Conservation (phyloP, 768 basidiomycete species). For the Leccinellum luteum region DNA sequence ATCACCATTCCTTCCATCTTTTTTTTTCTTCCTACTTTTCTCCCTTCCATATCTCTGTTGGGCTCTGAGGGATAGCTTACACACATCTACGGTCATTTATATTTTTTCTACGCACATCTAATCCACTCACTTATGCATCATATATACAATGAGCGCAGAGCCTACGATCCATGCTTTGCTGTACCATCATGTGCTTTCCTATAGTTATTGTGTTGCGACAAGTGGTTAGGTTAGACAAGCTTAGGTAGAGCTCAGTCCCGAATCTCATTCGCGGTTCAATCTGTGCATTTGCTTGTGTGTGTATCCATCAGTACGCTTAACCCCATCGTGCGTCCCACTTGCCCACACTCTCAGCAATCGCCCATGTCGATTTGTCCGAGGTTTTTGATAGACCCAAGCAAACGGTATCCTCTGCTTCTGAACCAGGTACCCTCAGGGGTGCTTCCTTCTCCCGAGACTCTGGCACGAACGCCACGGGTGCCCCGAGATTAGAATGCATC, state of each 20-base stretch:
- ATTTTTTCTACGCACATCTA: conserved; percentile 26
- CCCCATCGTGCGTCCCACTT: conserved; percentile 43
- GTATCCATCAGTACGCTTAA: conserved; percentile 20
- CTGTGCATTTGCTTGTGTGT: background rate
- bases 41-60: conserved; percentile 8
- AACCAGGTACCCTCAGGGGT: conserved; percentile 42
- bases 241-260: conserved; percentile 3
- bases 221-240: conserved; percentile 32
- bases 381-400: conserved; percentile 38
- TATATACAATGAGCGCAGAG: conserved; percentile 31
- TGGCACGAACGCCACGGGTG: conserved; percentile 54
- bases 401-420: conserved; percentile 54
- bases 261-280: conserved; percentile 31
- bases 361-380: conserved; percentile 33
- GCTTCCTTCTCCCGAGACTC: conserved; percentile 20
- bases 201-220: conserved; percentile 31
- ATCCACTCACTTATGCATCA: conserved; percentile 36
- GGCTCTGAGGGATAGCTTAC: conserved; percentile 12
- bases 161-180: conserved; percentile 26
- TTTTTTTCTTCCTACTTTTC: conserved; percentile 7
- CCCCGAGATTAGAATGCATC: conserved; percentile 39
- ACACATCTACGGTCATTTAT: conserved; percentile 23
- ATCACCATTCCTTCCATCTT: background rate
- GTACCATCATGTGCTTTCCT: conserved; percentile 32
- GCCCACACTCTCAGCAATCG: conserved; percentile 43